These are phyloP conservation scores for Aspergillus mulundensis DNA, from an alignment of 495 filamentous ascomycete genomes.

Conservation along the genomic window DNA sequence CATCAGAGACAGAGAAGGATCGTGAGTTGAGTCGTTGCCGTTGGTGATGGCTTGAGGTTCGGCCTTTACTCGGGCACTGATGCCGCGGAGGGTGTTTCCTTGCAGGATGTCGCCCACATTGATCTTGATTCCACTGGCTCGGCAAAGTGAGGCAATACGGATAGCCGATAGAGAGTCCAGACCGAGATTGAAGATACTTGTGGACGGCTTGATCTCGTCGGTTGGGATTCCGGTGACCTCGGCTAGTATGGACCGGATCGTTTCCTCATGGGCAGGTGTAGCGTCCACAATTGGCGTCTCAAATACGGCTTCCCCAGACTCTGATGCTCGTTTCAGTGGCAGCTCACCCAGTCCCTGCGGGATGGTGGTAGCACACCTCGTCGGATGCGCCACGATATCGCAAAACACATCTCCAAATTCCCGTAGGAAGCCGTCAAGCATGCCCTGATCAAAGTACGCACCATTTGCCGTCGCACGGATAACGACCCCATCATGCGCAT, in stretches of 20 bases:
- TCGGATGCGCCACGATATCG: conserved; percentile 30
- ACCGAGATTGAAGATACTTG: conserved; percentile 79
- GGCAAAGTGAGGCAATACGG: conserved; percentile 61
- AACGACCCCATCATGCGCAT: conserved; percentile 34
- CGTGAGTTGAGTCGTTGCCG: background rate
- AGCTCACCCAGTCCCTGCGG: conserved; percentile 21
- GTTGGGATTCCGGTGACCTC: conserved; percentile 57
- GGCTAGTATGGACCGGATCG: conserved; percentile 59
- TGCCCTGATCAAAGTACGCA: conserved; percentile 24
- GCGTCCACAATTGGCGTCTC: conserved; percentile 1
- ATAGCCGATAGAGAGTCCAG: conserved; percentile 90
- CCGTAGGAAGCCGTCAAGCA: conserved; percentile 43
- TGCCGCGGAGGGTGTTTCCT: conserved; percentile 57
- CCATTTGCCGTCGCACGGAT: conserved; percentile 19
- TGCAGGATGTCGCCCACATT: conserved; percentile 63
- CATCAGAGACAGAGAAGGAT: background rate
- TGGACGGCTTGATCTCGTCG: conserved; percentile 55
- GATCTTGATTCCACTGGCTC: conserved; percentile 53
- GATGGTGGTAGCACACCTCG: conserved; percentile 21
- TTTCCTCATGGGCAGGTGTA: conserved; percentile 32
- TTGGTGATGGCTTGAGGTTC: background rate
- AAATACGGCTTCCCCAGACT: background rate
- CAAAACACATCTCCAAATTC: conserved; percentile 46
- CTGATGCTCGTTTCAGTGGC: conserved; percentile 13
- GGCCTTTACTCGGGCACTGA: conserved; percentile 34